These are phyloP conservation scores for Fusarium xyrophilum DNA, from an alignment of 2,329 filamentous ascomycete genomes.

Conservation along the genomic window DNA sequence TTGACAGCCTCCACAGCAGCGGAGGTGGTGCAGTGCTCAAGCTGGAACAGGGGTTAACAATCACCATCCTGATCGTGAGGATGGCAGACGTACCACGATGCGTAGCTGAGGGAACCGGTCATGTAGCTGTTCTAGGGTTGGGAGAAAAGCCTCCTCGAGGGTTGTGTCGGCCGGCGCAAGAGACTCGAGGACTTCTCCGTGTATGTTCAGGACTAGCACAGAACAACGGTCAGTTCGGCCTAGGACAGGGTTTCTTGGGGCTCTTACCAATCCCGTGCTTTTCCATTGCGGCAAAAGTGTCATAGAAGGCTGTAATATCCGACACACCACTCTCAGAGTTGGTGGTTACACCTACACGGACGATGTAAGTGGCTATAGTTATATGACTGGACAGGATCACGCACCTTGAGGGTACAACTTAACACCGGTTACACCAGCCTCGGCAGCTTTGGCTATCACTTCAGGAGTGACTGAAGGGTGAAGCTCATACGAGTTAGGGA, in stretches of 20 bases:
- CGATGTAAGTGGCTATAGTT: constrained; percentile 19
- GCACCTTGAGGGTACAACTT: constrained; percentile 70
- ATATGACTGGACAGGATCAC: background rate
- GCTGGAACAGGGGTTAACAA: constrained; percentile 29
- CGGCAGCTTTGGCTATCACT: constrained; percentile 75
- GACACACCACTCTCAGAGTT: constrained; percentile 74
- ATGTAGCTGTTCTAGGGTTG: constrained; percentile 77
- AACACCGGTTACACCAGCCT: constrained; percentile 73
- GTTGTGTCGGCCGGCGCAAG: constrained; percentile 56
- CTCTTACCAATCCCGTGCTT: constrained; percentile 65
- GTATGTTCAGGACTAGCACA: constrained; percentile 80
- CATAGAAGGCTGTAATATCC: constrained; percentile 73
- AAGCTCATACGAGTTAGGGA: constrained; percentile 44
- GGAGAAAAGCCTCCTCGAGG: constrained; percentile 71
- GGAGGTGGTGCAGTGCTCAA: constrained; percentile 89
- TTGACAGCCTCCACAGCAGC: constrained; percentile 81
- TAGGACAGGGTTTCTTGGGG: background rate
- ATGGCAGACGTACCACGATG: constrained; percentile 55
- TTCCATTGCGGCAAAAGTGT: constrained; percentile 90
- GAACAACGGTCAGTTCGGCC: background rate
- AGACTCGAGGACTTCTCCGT: constrained; percentile 76
- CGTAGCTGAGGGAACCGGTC: constrained; percentile 74
- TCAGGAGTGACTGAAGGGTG: constrained; percentile 70
- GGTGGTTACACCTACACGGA: constrained; percentile 62
- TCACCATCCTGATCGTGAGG: background rate